Evolutionary conservation across 139 green algal species (phyloP).

Genomic region (Volvox reticuliferus): DNA sequence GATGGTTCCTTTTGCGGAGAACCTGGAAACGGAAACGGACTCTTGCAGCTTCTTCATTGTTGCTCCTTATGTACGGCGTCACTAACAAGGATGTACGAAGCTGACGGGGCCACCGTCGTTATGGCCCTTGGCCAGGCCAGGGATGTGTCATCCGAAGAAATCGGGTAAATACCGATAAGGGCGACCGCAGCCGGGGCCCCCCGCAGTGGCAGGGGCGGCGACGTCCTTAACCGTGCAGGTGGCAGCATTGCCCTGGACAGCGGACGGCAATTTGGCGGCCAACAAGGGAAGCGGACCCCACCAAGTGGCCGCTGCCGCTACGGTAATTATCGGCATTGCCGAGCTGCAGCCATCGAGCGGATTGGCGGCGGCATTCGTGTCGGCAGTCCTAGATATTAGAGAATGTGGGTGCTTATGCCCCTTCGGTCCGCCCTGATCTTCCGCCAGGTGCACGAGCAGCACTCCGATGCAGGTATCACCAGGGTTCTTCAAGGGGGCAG

Average conservation of each 20-base stretch:
- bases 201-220: not conserved
- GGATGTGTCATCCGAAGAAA: constrained; percentile 1
- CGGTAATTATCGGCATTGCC: not conserved
- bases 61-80: not conserved
- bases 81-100: not conserved
- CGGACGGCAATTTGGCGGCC: not conserved
- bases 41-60: not conserved
- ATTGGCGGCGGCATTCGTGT: not conserved
- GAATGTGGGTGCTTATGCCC: not conserved
- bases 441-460: not conserved
- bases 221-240: not conserved
- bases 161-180: not conserved
- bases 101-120: not conserved
- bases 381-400: not conserved
- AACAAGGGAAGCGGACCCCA: not conserved
- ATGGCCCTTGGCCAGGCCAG: not conserved
- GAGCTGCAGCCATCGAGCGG: too few relatives aligned
- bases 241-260: not conserved
- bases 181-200: not conserved
- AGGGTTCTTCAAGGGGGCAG: too few relatives aligned
- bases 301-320: not conserved
- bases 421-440: not conserved
- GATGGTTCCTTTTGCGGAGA: not conserved
- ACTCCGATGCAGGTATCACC: constrained; percentile 1
- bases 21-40: not conserved